Percentiles rank a stretch among this genome's conserved stretches.
Conservation (phyloP, 2,329 filamentous ascomycete genomes). For the Tolypocladium nubicola region DNA sequence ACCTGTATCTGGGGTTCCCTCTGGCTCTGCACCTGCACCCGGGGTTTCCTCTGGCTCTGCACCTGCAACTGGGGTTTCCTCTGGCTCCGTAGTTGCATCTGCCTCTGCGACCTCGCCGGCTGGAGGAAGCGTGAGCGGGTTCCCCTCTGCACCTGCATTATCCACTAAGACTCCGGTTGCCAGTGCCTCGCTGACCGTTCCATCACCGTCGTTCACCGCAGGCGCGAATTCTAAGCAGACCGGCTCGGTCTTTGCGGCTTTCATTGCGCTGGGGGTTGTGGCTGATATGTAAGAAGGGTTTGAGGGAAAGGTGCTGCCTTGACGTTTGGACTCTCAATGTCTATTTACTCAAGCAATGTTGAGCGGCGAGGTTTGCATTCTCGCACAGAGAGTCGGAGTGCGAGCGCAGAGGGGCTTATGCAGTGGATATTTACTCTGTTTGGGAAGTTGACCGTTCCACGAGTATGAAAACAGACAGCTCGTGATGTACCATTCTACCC, state of each 20-base stretch:
- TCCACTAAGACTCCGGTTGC: background rate
- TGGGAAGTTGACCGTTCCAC: background rate
- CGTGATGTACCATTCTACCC: background rate
- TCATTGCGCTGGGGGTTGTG: background rate
- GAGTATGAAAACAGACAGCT: background rate
- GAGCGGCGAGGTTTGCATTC: background rate
- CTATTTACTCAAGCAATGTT: background rate
- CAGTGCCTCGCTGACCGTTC: background rate
- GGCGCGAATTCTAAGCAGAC: background rate
- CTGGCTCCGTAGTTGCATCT: background rate
- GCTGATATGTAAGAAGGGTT: background rate
- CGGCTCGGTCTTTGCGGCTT: background rate
- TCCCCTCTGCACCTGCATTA: background rate
- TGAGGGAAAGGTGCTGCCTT: too few relatives aligned
- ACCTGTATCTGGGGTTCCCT: background rate
- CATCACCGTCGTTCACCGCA: background rate
- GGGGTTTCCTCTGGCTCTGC: background rate
- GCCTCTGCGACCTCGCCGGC: background rate
- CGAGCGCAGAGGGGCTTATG: background rate
- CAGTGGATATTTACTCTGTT: background rate
- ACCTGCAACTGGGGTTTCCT: background rate
- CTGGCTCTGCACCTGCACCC: background rate
- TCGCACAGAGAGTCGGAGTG: background rate
- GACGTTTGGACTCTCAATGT: background rate
- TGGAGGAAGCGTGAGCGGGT: background rate